Evolutionary conservation across 1,284 basidiomycete species (phyloP).

Genomic region (Volvariella surrecta): DNA sequence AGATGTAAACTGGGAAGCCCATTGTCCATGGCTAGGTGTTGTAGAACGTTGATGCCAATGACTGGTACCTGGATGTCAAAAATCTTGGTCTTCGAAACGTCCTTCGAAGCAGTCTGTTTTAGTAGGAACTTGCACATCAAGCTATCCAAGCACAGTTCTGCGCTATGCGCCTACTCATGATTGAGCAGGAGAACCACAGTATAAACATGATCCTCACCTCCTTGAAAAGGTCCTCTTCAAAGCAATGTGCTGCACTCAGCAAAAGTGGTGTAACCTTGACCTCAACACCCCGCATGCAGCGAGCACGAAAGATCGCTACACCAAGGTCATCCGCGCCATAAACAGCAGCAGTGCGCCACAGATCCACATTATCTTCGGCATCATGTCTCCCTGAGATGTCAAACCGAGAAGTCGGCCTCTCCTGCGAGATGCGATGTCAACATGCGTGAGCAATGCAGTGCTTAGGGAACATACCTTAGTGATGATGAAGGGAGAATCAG

Average conservation of each 20-base stretch:
- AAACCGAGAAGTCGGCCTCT: too few species aligned
- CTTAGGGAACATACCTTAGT: slow-evolving; percentile 4
- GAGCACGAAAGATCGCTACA: slow-evolving; percentile 25
- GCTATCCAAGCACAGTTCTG: slow-evolving; percentile 40
- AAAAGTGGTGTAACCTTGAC: slow-evolving; percentile 39
- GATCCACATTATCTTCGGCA: neutral
- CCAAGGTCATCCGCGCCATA: slow-evolving; percentile 14
- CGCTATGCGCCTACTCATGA: slow-evolving; percentile 16
- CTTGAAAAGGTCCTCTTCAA: slow-evolving; percentile 34
- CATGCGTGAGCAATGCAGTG: too few species aligned
- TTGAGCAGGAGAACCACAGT: neutral
- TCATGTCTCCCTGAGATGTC: neutral
- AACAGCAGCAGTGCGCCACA: neutral
- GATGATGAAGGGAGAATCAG: slow-evolving; percentile 6
- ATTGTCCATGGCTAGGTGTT: slow-evolving; percentile 24
- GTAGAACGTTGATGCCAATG: slow-evolving; percentile 25
- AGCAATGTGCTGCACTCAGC: slow-evolving; percentile 22
- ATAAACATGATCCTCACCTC: slow-evolving; percentile 23
- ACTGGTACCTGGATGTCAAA: slow-evolving; percentile 27
- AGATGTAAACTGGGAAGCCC: slow-evolving; percentile 16
- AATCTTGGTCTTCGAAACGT: slow-evolving; percentile 9
- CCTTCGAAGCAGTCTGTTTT: slow-evolving; percentile 16
- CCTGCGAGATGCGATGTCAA: too few species aligned
- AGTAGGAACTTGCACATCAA: slow-evolving; percentile 31
- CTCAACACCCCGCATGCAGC: slow-evolving; percentile 23